These are phyloP conservation scores for Trametes villosa DNA, from an alignment of 768 basidiomycete species.

Conservation along the genomic window DNA sequence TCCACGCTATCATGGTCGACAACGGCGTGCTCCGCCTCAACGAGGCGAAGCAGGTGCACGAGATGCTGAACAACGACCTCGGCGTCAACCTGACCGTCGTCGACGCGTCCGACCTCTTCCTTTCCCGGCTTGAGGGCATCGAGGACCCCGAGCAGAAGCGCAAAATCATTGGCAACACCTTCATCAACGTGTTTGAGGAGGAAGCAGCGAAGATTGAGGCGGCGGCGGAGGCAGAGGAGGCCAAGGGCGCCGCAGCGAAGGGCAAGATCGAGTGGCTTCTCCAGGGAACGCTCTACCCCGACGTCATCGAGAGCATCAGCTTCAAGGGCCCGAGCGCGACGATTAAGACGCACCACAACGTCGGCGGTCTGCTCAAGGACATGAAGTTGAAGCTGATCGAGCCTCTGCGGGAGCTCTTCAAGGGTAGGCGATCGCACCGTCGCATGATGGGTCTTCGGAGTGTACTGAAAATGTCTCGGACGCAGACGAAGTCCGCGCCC, in stretches of 20 bases:
- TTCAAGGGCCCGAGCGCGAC: slow-evolving; percentile 99
- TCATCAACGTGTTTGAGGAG: slow-evolving; percentile 96
- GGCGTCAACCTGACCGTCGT: slow-evolving; percentile 96
- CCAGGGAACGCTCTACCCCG: slow-evolving; percentile 97
- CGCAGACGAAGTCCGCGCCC: slow-evolving; percentile 91
- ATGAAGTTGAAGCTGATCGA: slow-evolving; percentile 99
- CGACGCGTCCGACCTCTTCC: slow-evolving; percentile 93
- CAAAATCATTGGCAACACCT: slow-evolving; percentile 98
- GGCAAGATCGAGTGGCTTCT: slow-evolving; percentile 96
- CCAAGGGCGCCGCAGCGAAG: slow-evolving; percentile 68
- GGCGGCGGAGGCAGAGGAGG: slow-evolving; percentile 75
- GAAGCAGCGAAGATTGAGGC: slow-evolving; percentile 91
- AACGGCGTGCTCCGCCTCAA: slow-evolving; percentile 95
- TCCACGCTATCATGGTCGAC: slow-evolving; percentile 99
- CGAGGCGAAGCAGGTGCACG: slow-evolving; percentile 88
- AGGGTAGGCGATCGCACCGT: slow-evolving; percentile 63
- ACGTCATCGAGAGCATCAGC: slow-evolving; percentile 98
- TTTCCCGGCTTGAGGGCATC: slow-evolving; percentile 84
- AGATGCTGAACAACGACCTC: slow-evolving; percentile 91
- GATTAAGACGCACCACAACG: slow-evolving; percentile 99
- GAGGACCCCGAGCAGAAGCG: slow-evolving; percentile 98
- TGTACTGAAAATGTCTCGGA: neutral
- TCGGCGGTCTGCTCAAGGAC: slow-evolving; percentile 92
- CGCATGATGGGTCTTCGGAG: slow-evolving; percentile 10
- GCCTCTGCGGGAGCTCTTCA: slow-evolving; percentile 96